phyloP scores from a whole-genome alignment of 78 protist genomes.

The Speleostelium caveatum region DNA sequence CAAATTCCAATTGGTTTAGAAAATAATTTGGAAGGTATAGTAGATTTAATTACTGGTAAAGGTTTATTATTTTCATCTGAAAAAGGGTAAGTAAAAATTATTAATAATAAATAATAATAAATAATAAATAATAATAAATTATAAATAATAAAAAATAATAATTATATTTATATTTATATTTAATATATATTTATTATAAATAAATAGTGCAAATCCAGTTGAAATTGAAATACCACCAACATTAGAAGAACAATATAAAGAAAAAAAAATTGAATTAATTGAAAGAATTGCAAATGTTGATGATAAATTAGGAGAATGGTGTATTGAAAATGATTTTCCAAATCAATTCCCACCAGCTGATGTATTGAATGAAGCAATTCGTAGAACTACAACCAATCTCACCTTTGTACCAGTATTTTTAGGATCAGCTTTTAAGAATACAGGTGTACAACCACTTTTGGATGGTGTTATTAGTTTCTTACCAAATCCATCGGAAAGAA shows the following conservation, averaged over 20 bases:
- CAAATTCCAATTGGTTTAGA: conserved; percentile 92
- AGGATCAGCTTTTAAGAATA: conserved; percentile 97
- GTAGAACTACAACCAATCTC: conserved; percentile 71
- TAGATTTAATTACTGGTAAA: conserved; percentile 88
- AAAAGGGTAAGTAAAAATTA: conserved; percentile 59
- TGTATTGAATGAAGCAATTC: conserved; percentile 33
- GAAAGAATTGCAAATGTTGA: conserved; percentile 68
- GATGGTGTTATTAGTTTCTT: conserved; percentile 91
- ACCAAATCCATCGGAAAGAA: conserved; percentile 92
- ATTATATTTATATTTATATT: background rate
- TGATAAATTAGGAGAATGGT: conserved; percentile 70
- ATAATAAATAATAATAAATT: too few species aligned
- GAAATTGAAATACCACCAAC: conserved; percentile 23
- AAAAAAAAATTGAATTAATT: conserved; percentile 56
- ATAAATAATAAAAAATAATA: background rate
- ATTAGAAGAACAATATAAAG: background rate
- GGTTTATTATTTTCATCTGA: conserved; percentile 76
- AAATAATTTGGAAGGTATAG: conserved; percentile 84
- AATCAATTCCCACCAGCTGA: conserved; percentile 48
- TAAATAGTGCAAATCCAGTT: background rate
- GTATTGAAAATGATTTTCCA: conserved; percentile 79
- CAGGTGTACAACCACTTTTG: conserved; percentile 96
- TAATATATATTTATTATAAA: too few species aligned
- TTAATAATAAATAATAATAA: too few species aligned
- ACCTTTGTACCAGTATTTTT: conserved; percentile 91